These are phyloP conservation scores for Colletotrichum spaethianum DNA, from an alignment of 2,329 filamentous ascomycete genomes.

Conservation along the genomic window DNA sequence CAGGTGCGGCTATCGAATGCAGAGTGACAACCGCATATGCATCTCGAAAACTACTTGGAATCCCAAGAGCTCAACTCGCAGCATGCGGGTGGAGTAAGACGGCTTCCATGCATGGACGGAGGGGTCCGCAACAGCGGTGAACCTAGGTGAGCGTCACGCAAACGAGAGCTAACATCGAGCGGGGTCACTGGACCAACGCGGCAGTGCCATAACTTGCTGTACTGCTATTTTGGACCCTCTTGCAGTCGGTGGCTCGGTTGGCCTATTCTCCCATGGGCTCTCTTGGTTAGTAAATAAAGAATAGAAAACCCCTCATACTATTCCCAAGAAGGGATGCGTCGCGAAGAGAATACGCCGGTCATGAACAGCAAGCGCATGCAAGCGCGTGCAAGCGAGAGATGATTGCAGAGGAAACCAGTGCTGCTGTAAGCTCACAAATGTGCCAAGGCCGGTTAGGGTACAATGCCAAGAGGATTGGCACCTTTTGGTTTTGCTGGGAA, in stretches of 20 bases:
- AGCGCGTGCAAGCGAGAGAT: background rate
- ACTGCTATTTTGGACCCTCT: background rate
- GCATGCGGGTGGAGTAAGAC: background rate
- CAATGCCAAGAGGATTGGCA: background rate
- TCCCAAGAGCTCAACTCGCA: constrained; percentile 9
- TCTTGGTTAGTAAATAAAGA: too few relatives aligned
- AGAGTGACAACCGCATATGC: constrained; percentile 21
- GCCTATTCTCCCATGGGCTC: background rate
- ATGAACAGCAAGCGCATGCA: background rate
- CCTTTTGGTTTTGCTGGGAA: constrained; percentile 9
- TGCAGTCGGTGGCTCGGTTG: background rate
- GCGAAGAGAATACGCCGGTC: constrained; percentile 6
- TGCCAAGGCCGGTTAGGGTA: background rate
- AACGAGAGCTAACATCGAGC: constrained; percentile 18
- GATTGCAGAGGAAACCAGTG: background rate
- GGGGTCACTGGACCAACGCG: constrained; percentile 10
- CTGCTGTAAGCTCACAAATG: background rate
- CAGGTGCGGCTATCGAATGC: constrained; percentile 23
- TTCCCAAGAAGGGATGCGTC: constrained; percentile 19
- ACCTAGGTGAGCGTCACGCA: constrained; percentile 8
- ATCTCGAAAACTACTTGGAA: background rate
- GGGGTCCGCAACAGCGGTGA: constrained; percentile 21
- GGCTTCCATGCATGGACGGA: constrained; percentile 7
- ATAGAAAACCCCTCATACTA: background rate
- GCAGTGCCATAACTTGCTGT: constrained; percentile 11